These are phyloP conservation scores for Cardamine chenopodiifolia DNA, from an alignment of 345 rosid species.

Conservation along the genomic window DNA sequence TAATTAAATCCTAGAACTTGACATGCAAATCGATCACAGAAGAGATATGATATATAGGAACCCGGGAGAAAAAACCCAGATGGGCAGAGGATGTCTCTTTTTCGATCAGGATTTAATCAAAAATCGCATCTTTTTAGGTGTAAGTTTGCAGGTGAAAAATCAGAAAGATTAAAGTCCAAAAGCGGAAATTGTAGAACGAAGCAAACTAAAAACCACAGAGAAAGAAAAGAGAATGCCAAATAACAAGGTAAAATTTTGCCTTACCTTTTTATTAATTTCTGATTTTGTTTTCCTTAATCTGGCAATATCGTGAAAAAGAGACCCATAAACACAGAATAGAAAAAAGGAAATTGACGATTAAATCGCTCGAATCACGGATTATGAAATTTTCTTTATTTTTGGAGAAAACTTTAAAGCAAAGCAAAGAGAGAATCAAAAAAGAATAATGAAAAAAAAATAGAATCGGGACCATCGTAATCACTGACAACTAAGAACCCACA, in stretches of 20 bases:
- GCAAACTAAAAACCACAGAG: not conserved
- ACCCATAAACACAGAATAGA: slow-evolving; percentile 24
- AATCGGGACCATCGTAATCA: slow-evolving; percentile 25
- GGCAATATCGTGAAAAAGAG: slow-evolving; percentile 17
- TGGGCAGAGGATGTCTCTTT: not conserved
- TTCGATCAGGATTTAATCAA: slow-evolving; percentile 8
- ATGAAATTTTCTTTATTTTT: not conserved
- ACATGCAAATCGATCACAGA: slow-evolving; percentile 34
- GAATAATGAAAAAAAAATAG: not conserved
- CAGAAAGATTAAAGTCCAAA: slow-evolving; percentile 14
- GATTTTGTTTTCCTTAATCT: slow-evolving; percentile 15
- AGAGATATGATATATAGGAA: not conserved
- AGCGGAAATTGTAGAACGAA: not conserved
- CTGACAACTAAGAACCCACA: slow-evolving; percentile 31
- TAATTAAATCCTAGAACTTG: not conserved
- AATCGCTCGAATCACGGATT: slow-evolving; percentile 32
- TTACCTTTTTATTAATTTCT: slow-evolving; percentile 16
- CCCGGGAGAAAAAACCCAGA: slow-evolving; percentile 12
- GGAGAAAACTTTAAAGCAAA: slow-evolving; percentile 35
- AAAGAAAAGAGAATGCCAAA: not conserved
- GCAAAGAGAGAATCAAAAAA: slow-evolving; percentile 11
- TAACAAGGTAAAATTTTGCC: not conserved
- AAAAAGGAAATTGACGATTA: not conserved
- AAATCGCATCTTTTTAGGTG: slow-evolving; percentile 27
- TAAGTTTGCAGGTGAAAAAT: slow-evolving; percentile 31